Evolutionary conservation across 2,329 filamentous ascomycete genomes (phyloP), one percentile per base, ranked within the genome.

Genomic region (Coniochaeta hoffmannii): DNA sequence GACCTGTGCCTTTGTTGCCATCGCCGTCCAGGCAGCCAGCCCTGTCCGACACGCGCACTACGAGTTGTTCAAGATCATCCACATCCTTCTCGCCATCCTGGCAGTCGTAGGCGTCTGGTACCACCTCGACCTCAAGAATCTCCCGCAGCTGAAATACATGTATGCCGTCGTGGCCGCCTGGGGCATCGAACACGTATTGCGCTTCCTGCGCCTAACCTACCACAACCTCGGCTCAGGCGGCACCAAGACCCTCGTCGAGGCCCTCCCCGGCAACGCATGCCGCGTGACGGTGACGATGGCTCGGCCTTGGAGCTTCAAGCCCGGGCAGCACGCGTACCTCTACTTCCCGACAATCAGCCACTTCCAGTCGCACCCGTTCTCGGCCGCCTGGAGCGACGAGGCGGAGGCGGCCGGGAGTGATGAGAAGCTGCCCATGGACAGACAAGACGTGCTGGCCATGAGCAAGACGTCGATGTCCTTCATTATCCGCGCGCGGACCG

Each of bases 351-450:
- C 78, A 5, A 75, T 92, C 64, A 86, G 86, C 59, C 77, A 85
- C 58, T 86, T 82, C 80, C 87, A 88, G 62, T 90, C 86, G 50
- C 88, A 93, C 65, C 88, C 88, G 1, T 92, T 92, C 73, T 89
- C 87, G 2, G 77, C 91, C 44, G 86, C 87, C 34, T 93, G 88
- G 88, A 86, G 83, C 60, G 85, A 90, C 57, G 86, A 89, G 58
- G 77, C 75, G 41, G 78, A 81, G 57, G 70, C 75, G 52, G 63
- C 73, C 12, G 72, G 71, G 53, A 8, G 19, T 11, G 67, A 70
- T 11, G 81, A 85, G 59, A 82, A 80, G 69, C 71, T 85, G 36
- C 78, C 79, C n/a, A 79, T 81, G 71, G 79, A 76, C 60, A 75
- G 79, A 51, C 79, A 83, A 60, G 82, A 86, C 56, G 73, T 84